These are phyloP conservation scores for Plantago coronopus DNA, from an alignment of 305 asterid species.

Conservation along the genomic window DNA sequence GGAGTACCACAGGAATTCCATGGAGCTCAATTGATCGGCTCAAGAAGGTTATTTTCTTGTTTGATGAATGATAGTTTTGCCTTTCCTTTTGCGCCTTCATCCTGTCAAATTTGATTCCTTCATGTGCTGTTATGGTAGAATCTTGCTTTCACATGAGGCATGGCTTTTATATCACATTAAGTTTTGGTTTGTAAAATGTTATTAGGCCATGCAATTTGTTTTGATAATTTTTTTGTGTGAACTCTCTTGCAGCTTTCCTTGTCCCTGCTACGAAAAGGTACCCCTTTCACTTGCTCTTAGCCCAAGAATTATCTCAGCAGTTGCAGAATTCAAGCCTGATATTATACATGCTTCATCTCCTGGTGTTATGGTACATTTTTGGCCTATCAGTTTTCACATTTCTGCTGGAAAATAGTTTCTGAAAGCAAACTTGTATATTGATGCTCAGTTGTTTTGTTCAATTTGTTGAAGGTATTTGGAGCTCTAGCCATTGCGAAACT, in stretches of 20 bases:
- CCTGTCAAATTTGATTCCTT: no score
- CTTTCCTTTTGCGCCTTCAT: not conserved
- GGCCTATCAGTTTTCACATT: conserved; percentile 11
- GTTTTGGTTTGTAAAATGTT: not conserved
- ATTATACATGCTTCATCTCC: conserved; percentile 98
- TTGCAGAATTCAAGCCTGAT: conserved; percentile 90
- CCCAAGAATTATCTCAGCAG: conserved; percentile 96
- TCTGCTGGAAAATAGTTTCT: not conserved
- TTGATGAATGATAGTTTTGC: conserved; percentile 2
- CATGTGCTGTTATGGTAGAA: not conserved
- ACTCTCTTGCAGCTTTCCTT: conserved; percentile 72
- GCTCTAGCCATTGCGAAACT: conserved; percentile 86
- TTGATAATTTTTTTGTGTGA: conserved; percentile 16
- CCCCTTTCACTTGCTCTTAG: conserved; percentile 97
- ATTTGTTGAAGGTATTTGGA: conserved; percentile 69
- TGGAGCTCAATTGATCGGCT: conserved; percentile 93
- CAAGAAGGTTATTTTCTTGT: conserved; percentile 58
- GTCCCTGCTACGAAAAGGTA: conserved; percentile 81
- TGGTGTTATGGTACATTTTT: conserved; percentile 72
- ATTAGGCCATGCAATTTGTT: not conserved
- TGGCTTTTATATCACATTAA: not conserved
- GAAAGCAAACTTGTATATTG: not conserved
- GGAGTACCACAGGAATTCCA: conserved; percentile 93
- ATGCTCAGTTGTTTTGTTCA: conserved; percentile 14
- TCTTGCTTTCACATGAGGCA: conserved; percentile 1